Evolutionary conservation across 257 asterid species (phyloP), one percentile per base, ranked within the genome.

Genomic region (Verbascum thapsus): DNA sequence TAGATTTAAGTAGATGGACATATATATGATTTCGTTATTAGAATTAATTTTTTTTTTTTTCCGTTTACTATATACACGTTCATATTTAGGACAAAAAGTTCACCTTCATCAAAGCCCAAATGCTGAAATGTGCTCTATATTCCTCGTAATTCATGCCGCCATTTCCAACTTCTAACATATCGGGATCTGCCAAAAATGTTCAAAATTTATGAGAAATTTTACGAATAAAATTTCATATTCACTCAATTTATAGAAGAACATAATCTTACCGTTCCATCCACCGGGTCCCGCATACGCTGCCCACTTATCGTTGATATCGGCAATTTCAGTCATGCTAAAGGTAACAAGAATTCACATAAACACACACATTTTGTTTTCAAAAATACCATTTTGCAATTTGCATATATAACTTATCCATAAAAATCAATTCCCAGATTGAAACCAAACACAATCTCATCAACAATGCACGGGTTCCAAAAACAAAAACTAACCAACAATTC

Each of bases 201-300:
- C 41, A 61, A 8, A 49, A 16, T 32, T 22, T 59, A 51, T 35
- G 55, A 40, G 53, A 54, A 41, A 22, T 16, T 49, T 26, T 19
- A 6, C 44, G 18, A 10, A 50, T n/a, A 55, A 26, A 26, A 60
- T 58, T 44, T 13, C 44, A 44, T 20, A 40, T 55, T 58, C 38
- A 52, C 51, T 45, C 26, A 53, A 51, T 37, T 44, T 22, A 54
- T 20, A 43, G 32, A 40, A 58, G 75, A 56, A 48, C 64, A 37
- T 56, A 50, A 47, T 43, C 67, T 53, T 83, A 92, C 98, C 98
- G 49, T 94, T 94, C 99, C 99, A 94, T 76, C 97, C 99, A 40
- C 99, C 99, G 18, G 99, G 99, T 22, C 99, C 99, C 2, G 99
- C 99, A 68, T 87, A 94, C 37, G 97, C 80, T 8, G 97, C 97